Evolutionary conservation across 257 asterid species (phyloP).

Genomic region (Ilex asprella): DNA sequence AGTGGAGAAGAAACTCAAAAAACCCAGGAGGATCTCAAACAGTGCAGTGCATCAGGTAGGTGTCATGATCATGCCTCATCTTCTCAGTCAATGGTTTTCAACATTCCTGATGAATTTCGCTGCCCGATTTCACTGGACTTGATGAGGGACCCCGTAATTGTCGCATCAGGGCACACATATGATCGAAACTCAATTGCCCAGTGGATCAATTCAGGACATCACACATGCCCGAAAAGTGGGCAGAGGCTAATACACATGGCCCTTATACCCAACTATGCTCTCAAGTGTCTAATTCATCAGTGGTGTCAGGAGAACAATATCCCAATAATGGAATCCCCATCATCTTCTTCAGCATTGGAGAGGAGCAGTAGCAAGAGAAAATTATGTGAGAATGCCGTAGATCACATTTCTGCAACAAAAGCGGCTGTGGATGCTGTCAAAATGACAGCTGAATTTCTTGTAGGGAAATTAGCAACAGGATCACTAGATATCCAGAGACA

Average conservation of each 20-base stretch:
- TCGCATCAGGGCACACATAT: constrained; percentile 85
- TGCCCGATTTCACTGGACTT: constrained; percentile 84
- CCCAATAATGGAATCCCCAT: constrained; percentile 27
- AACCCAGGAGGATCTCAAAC: constrained; percentile 34
- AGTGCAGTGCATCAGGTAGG: constrained; percentile 22
- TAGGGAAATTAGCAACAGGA: constrained; percentile 75
- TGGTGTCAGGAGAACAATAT: constrained; percentile 77
- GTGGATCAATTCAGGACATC: constrained; percentile 88
- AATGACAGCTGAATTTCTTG: constrained; percentile 72
- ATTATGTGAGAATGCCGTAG: constrained; percentile 33
- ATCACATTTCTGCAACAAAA: constrained; percentile 73
- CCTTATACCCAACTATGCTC: constrained; percentile 68
- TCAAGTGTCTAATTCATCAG: constrained; percentile 60
- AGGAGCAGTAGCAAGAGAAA: constrained; percentile 41
- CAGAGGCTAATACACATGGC: constrained; percentile 83
- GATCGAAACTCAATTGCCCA: constrained; percentile 68
- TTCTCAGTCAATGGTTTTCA: constrained; percentile 29
- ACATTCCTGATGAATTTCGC: constrained; percentile 65
- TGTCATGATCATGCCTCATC: constrained; percentile 31
- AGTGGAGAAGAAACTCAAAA: constrained; percentile 24
- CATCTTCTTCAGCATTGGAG: constrained; percentile 39
- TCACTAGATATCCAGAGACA: constrained; percentile 72
- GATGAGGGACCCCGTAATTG: constrained; percentile 78
- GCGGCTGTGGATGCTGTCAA: constrained; percentile 64
- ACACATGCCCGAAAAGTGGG: constrained; percentile 85